Base-by-base conservation (phyloP, 345 rosid species). In the Gossypium stocksii region DNA sequence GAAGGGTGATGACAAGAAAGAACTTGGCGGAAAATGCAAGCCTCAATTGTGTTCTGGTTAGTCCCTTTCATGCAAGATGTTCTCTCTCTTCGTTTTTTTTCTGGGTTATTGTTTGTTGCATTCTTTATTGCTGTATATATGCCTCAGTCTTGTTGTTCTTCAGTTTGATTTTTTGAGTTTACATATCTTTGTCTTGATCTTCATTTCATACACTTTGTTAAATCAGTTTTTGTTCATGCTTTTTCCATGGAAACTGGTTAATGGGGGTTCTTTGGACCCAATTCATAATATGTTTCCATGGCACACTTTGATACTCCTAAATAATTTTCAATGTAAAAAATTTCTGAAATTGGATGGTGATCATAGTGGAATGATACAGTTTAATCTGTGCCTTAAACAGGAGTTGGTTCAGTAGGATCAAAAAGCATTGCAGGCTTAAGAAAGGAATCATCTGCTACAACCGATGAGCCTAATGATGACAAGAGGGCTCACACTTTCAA, bases 401-500 rank as follows among this genome's bases (percentile, higher is more conserved):
- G 70, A 73, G 61, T 13, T 49, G 60, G 7, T 61, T 23, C 16
- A 29, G 45, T 17, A 25, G 70, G 48, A 48, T 29, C 69, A 62
- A 62, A 74, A 38, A 62, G 45, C 3, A 41, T 15, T 61, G 13
- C 70, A 29, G 60, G 49, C n/a, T 49, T 19, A 49, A 74, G 15
- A 51, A 41, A 1, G 38, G 81, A 58, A 66, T n/a, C 74, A 43
- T 61, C 81, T 23, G 70, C 72, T 62, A 57, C 63, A 27, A 58
- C 12, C 29, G 72, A 61, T 51, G 61, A 4, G 38, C 46, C 57
- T 9, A 66, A 44, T 66, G 29, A 68, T 57, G 48, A 48, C 51
- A 23, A 66, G 7, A 63, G 53, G 49, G 75, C 81, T 74, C 76
- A 57, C 22, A 82, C 68, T 73, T 90, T 90, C 76, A 79, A 84